phyloP scores from a whole-genome alignment of 176 grass and related monocot genomes.

The Themeda triandra region DNA sequence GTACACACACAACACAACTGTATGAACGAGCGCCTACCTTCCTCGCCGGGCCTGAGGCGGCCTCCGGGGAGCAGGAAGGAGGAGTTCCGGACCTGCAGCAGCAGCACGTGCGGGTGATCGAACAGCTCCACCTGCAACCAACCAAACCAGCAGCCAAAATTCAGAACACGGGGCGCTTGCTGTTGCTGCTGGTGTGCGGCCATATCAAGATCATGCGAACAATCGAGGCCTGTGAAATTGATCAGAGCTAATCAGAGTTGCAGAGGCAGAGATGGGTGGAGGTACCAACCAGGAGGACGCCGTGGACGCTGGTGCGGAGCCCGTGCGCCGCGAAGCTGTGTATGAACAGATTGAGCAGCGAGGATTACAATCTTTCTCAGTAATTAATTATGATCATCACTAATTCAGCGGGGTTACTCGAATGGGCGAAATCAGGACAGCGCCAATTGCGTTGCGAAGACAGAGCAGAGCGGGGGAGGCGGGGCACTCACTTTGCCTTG shows the following conservation, averaged over 20 bases:
- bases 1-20: background rate
- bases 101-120: slow-evolving; percentile 55
- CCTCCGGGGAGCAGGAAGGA: slow-evolving; percentile 58
- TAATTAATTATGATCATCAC: background rate
- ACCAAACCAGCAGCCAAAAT: background rate
- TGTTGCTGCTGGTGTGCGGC: background rate
- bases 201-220: background rate
- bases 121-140: slow-evolving; percentile 52
- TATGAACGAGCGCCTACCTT: slow-evolving; percentile 7
- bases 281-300: slow-evolving; percentile 62
- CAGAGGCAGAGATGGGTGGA: background rate
- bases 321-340: slow-evolving; percentile 54
- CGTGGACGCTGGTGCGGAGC: slow-evolving; percentile 57
- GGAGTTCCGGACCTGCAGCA: slow-evolving; percentile 70
- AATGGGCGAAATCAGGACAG: background rate
- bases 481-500: slow-evolving; percentile 39
- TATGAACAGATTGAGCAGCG: background rate
- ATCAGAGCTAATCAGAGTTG: background rate
- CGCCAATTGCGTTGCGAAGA: background rate
- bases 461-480: background rate
- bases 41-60: slow-evolving; percentile 48
- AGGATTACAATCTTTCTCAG: background rate
- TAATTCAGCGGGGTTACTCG: background rate
- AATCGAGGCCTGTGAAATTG: background rate
- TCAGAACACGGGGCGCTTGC: background rate